Conservation (phyloP, 1,284 basidiomycete species). For the Hymenochaete sp. region DNA sequence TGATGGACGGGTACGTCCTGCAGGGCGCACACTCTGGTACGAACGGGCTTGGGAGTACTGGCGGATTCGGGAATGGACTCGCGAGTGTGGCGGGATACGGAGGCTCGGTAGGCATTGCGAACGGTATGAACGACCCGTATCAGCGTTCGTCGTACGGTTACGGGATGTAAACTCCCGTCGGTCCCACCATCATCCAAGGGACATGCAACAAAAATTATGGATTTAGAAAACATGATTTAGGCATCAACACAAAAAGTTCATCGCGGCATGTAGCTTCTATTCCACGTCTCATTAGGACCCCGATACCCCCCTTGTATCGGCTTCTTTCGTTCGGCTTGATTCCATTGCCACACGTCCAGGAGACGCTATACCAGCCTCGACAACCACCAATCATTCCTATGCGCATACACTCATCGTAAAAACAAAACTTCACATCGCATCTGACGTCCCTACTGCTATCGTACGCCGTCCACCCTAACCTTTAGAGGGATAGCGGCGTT, state of each 20-base stretch:
- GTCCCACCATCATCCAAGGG: no score
- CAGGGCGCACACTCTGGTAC: slow-evolving; percentile 53
- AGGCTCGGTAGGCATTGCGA: slow-evolving; percentile 35
- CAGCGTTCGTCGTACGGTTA: slow-evolving; percentile 65
- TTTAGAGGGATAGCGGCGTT: no score
- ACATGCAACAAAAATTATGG: slow-evolving; percentile 2
- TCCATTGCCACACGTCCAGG: no score
- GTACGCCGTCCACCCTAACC: no score
- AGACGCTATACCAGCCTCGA: no score
- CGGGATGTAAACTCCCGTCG: slow-evolving; percentile 57
- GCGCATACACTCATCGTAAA: no score
- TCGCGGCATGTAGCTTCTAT: slow-evolving; percentile 6
- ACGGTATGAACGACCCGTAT: slow-evolving; percentile 60
- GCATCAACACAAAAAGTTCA: slow-evolving; percentile 6
- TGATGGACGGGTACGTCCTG: slow-evolving; percentile 71
- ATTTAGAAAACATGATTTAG: slow-evolving; percentile 6
- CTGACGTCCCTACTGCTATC: no score
- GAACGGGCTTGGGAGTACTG: slow-evolving; percentile 43
- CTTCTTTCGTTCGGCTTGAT: no score
- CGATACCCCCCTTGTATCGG: no score
- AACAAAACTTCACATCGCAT: no score
- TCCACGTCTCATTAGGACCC: neutral
- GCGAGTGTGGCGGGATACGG: slow-evolving; percentile 15
- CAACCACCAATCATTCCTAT: no score
- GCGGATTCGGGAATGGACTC: slow-evolving; percentile 30